Evolutionary conservation across 2,329 filamentous ascomycete genomes (phyloP), one percentile per base, ranked within the genome.

Genomic region (Fusarium avenaceum): DNA sequence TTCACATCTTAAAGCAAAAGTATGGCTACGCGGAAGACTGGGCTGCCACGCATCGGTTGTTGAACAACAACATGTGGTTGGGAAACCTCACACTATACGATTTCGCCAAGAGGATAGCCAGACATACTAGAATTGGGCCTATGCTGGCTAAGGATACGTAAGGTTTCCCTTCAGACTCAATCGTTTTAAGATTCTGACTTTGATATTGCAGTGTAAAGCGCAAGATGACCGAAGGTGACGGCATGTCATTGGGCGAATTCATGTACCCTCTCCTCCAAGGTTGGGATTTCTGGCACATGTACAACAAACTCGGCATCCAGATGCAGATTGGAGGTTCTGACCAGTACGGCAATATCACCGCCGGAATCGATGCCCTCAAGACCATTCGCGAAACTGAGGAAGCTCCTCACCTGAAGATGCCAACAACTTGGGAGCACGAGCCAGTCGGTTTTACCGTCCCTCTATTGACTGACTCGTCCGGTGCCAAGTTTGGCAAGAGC

Each of bases 201-300:
- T 57, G 17, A 2, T 26, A 19, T 19, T 15, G 7, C 28, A 83
- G 81, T 33, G 94, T 96, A 55, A 96, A 93, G 79, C 90, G 89
- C 58, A 93, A 94, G 75, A 86, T 98, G 84, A 86, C 87, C n/a
- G 89, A 89, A 53, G 93, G 93, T 38, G 92, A 96, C 67, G 96
- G 96, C 72, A 95, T 99, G 91, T 96, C 94, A 1, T 92, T 96
- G 73, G 90, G 93, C 35, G 96, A 99, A 77, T 97, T 99, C 78
- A 87, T 89, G 42, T 99, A 99, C 75, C 96, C 96, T 2, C 81
- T 99, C 17, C 88, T 98, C 73, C 96, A 99, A 77, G 94, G 91
- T 22, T 98, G 94, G 91, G 96, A 99, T 78, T 99, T 94, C 88
- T 98, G 93, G 92, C 86, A 92, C 71, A 86, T 98, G 81, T 96